phyloP scores from a whole-genome alignment of 2,329 filamentous ascomycete genomes.

The Cladosporium sp. region DNA sequence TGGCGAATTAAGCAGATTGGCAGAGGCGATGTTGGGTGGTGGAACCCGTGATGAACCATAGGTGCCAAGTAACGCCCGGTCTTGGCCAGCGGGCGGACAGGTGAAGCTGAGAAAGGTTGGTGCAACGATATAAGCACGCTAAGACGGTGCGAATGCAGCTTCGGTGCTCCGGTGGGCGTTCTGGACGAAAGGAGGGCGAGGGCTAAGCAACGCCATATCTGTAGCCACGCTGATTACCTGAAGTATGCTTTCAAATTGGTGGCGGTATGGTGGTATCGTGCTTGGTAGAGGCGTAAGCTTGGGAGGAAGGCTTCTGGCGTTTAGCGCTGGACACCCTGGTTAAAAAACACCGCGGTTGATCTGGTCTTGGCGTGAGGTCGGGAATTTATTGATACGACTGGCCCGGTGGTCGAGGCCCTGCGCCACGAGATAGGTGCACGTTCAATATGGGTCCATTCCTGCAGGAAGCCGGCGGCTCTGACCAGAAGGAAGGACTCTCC shows the following conservation, averaged over 20 bases:
- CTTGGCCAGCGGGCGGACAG: not conserved
- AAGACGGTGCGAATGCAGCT: constrained; percentile 15
- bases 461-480: not conserved
- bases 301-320: not conserved
- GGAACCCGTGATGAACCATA: not conserved
- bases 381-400: constrained; percentile 2
- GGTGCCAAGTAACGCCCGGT: constrained; percentile 16
- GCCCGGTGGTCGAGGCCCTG: constrained; percentile 11
- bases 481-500: too few relatives aligned
- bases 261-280: not conserved
- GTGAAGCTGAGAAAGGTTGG: not conserved
- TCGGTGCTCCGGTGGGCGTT: constrained; percentile 14
- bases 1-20: constrained; percentile 15
- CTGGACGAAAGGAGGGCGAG: constrained; percentile 11
- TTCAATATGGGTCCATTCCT: not conserved
- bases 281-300: constrained; percentile 8
- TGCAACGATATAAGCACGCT: constrained; percentile 17
- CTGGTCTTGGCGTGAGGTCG: constrained; percentile 4
- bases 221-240: not conserved
- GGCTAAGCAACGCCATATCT: constrained; percentile 15
- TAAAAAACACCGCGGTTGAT: constrained; percentile 6
- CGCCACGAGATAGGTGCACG: constrained; percentile 10
- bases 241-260: constrained; percentile 6
- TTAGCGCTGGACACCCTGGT: not conserved
- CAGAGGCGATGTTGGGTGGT: not conserved